These are phyloP conservation scores for Phalaenopsis hybrid DNA, from an alignment of 116 monocot genomes.

Conservation along the genomic window DNA sequence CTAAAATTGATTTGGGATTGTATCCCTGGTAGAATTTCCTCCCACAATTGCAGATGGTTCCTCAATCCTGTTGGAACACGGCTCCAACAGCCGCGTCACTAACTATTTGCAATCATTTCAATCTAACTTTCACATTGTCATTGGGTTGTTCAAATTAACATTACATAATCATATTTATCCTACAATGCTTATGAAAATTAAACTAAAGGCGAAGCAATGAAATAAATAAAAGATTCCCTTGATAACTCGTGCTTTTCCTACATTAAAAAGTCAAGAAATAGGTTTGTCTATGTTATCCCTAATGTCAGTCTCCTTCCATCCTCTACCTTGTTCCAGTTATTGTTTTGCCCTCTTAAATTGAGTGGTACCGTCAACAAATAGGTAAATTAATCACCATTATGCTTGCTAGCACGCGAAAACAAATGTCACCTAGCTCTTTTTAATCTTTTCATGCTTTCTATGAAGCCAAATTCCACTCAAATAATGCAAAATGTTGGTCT, in stretches of 20 bases:
- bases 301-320: neutral
- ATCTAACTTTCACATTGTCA: no score
- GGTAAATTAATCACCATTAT: neutral
- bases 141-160: neutral
- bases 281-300: neutral
- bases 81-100: no score
- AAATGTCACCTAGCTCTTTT: neutral
- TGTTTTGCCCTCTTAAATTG: neutral
- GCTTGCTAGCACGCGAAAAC: neutral
- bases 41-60: no score
- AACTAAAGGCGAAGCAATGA: neutral
- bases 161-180: neutral
- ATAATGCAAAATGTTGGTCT: neutral
- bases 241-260: neutral
- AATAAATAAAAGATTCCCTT: neutral
- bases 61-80: no score
- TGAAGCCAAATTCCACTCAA: neutral
- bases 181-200: neutral
- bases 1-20: no score
- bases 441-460: neutral
- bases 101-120: no score
- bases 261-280: neutral
- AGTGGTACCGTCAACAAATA: neutral
- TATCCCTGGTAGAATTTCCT: no score
- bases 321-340: neutral